phyloP scores from a whole-genome alignment of 2,329 filamentous ascomycete genomes.

The Aspergillus transmontanensis region DNA sequence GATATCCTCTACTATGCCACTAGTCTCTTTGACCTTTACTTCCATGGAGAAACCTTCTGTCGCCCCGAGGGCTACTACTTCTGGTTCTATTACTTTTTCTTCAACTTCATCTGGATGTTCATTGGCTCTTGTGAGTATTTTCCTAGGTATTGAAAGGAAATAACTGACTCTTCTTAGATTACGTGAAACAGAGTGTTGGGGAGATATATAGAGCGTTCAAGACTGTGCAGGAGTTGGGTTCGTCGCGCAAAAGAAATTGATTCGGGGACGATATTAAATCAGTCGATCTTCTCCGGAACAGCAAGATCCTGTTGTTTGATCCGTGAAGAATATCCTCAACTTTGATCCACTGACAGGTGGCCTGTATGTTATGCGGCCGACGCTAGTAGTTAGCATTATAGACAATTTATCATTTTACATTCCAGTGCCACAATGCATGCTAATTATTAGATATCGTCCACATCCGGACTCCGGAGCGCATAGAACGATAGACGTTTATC shows the following conservation, averaged over 20 bases:
- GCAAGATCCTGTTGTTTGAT: background rate
- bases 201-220: background rate
- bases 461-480: background rate
- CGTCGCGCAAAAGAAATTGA: background rate
- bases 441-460: background rate
- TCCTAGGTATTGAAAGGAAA: background rate
- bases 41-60: constrained; percentile 51
- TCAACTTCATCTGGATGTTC: constrained; percentile 60
- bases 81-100: constrained; percentile 60
- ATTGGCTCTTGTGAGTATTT: constrained; percentile 45
- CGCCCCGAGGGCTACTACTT: constrained; percentile 59
- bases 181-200: background rate
- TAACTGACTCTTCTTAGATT: background rate
- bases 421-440: background rate
- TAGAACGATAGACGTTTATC: background rate
- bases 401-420: background rate
- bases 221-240: background rate
- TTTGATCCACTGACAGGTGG: background rate
- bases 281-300: background rate
- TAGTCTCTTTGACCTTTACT: constrained; percentile 54
- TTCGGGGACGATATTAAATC: background rate
- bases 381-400: background rate
- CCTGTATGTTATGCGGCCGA: too few relatives aligned
- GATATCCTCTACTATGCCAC: constrained; percentile 60
- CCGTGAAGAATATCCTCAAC: background rate